phyloP scores from a whole-genome alignment of 2,329 filamentous ascomycete genomes.

The Thyridium curvatum region DNA sequence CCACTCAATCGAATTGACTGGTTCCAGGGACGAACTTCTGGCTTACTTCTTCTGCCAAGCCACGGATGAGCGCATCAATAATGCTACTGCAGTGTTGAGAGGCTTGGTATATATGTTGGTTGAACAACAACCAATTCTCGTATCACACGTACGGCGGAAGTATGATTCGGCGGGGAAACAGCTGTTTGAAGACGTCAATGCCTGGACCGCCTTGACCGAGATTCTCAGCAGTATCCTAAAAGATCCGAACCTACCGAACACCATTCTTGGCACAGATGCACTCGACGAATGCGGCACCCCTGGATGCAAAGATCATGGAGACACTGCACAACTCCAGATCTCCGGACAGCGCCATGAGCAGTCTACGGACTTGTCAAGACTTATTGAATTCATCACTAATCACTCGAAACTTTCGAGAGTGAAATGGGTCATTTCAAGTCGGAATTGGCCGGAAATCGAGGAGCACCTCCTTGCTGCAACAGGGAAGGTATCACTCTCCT shows the following conservation, averaged over 20 bases:
- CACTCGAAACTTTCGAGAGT: constrained; percentile 14
- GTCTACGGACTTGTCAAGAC: constrained; percentile 11
- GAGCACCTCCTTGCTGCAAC: constrained; percentile 12
- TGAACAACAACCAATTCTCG: constrained; percentile 21
- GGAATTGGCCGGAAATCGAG: constrained; percentile 30
- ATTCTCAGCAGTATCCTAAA: constrained; percentile 32
- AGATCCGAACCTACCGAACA: constrained; percentile 19
- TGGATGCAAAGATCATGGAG: no score
- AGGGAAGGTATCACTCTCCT: constrained; percentile 18
- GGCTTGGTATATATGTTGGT: constrained; percentile 23
- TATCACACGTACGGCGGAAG: constrained; percentile 22
- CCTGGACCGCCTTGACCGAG: constrained; percentile 26
- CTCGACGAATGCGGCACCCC: constrained; percentile 46
- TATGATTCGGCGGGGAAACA: constrained; percentile 21
- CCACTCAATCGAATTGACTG: not conserved
- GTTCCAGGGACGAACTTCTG: not conserved
- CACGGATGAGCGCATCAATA: constrained; percentile 17
- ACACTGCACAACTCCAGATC: no score
- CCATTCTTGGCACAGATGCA: constrained; percentile 36
- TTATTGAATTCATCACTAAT: constrained; percentile 27
- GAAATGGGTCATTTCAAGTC: constrained; percentile 38
- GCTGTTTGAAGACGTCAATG: constrained; percentile 30
- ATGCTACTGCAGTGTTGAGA: constrained; percentile 21
- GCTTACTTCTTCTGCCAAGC: constrained; percentile 27
- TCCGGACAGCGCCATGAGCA: no score